Base-by-base conservation (phyloP, 768 basidiomycete genomes). In the Trametes maxima region DNA sequence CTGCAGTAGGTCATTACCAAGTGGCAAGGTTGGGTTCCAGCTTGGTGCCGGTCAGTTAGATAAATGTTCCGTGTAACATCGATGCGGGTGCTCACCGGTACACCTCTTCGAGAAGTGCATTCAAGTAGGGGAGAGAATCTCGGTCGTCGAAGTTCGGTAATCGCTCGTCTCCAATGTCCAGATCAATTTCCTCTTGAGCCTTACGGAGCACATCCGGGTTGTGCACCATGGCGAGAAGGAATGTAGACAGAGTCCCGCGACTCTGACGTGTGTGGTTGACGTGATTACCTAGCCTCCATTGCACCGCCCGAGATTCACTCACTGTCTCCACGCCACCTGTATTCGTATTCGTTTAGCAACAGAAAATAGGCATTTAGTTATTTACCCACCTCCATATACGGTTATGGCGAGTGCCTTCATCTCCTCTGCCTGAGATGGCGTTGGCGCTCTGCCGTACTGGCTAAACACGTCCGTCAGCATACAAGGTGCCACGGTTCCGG, bases 161-260 rank as follows among this genome's bases (percentile, higher is more conserved):
- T 1, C 79, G 68, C 49, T 75, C 74, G 4, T 25, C 54, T 6
- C 80, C 79, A 5, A 79, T 66, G 1, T 78, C 76, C 1, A 64
- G 49, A 58, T 80, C 79, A 1, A 80, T 69, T 57, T 82, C 79
- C 11, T 69, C 71, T 47, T 79, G 79, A 6, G 78, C 79, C 48
- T 73, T 76, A 8, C 57, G 60, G 43, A 72, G 71, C 0, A 75
- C 71, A 2, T 77, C 72, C 0, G 78, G 79, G 56, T 77, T 67
- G 6, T 76, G 67, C 0, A 68, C 53, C 63, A 76, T 74, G 14
- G 74, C 75, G n/a, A 78, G 68, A 65, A 79, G 75, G 51, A 79
- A 75, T 0, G 74, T 71, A 43, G 70, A 68, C 13, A 77, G 71
- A 14, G 74, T 68, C 11, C 77, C 73, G 17, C 76, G 76, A 5